phyloP scores from a whole-genome alignment of 2,329 filamentous ascomycete genomes.

The Chaetomiaceae sp. region DNA sequence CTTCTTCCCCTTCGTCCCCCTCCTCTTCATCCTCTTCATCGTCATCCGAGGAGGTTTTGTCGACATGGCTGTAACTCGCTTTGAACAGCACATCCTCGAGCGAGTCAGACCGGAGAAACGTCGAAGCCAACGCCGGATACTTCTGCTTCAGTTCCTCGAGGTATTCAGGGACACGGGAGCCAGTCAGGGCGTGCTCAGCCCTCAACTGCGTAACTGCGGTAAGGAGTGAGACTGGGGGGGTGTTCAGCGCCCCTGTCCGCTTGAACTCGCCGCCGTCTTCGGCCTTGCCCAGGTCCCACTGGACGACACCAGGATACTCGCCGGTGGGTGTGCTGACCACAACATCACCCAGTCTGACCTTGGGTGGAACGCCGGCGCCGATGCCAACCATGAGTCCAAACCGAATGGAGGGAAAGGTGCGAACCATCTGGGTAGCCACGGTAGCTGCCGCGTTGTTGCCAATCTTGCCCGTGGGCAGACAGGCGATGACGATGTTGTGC shows the following conservation, averaged over 20 bases:
- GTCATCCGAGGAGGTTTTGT: not conserved
- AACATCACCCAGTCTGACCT: not conserved
- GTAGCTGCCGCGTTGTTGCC: not conserved
- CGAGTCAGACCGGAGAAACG: not conserved
- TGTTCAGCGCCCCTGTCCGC: not conserved
- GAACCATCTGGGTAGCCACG: not conserved
- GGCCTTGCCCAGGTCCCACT: not conserved
- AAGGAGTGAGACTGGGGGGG: not conserved
- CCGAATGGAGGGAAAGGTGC: not conserved
- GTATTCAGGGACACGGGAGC: not conserved
- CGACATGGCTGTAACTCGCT: not conserved
- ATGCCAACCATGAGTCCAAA: not conserved
- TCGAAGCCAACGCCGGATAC: not conserved
- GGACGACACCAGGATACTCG: not conserved
- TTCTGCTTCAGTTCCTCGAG: not conserved
- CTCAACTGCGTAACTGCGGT: not conserved
- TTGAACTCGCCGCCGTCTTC: not conserved
- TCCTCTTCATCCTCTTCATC: not conserved
- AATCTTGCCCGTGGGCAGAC: not conserved
- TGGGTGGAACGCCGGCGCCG: not conserved
- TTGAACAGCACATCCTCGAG: not conserved
- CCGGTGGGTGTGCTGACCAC: not conserved
- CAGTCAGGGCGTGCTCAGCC: not conserved
- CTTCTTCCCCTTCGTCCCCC: no score
- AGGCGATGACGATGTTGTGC: conserved; percentile 1